A percentile compares a stretch with the other conserved stretches of the same genome.
Evolutionary conservation across 768 basidiomycete species (phyloP).

Genomic region (Mycena capillaripes): DNA sequence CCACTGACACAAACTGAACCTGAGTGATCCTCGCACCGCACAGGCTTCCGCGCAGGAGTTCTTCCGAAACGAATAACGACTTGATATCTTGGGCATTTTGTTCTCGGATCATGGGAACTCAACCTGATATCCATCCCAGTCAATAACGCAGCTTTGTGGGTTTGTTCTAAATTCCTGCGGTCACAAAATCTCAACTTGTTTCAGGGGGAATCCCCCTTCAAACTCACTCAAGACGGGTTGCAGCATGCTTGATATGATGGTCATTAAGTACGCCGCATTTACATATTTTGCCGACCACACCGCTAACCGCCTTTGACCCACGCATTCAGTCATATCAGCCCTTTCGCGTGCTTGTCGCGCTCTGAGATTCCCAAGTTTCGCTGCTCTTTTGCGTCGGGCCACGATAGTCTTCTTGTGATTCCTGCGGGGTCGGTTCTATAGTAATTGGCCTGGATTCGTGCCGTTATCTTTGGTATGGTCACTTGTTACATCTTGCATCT

Average conservation of each 20-base stretch:
- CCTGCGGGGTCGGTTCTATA: too few species aligned
- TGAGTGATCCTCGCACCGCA: constrained; percentile 52
- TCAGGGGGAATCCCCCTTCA: constrained; percentile 17
- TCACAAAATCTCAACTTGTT: too few species aligned
- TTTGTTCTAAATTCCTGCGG: constrained; percentile 15
- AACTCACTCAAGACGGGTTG: constrained; percentile 14
- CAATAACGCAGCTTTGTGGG: constrained; percentile 41
- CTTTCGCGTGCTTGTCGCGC: too few species aligned
- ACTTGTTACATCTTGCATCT: too few species aligned
- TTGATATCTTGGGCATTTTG: constrained; percentile 56
- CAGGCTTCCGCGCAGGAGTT: constrained; percentile 54
- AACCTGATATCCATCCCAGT: constrained; percentile 27
- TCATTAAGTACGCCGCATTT: constrained; percentile 35
- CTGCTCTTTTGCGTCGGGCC: too few species aligned
- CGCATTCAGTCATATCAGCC: constrained; percentile 57
- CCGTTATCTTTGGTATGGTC: too few species aligned
- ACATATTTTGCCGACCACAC: background rate
- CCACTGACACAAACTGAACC: constrained; percentile 54
- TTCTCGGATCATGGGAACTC: background rate
- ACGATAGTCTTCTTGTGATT: too few species aligned
- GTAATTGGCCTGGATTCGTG: too few species aligned
- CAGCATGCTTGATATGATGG: constrained; percentile 38
- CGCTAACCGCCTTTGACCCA: too few species aligned
- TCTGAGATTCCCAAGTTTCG: too few species aligned
- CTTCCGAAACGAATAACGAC: constrained; percentile 51